Conservation (phyloP, 495 filamentous ascomycete species). For the Penicillium canariense region DNA sequence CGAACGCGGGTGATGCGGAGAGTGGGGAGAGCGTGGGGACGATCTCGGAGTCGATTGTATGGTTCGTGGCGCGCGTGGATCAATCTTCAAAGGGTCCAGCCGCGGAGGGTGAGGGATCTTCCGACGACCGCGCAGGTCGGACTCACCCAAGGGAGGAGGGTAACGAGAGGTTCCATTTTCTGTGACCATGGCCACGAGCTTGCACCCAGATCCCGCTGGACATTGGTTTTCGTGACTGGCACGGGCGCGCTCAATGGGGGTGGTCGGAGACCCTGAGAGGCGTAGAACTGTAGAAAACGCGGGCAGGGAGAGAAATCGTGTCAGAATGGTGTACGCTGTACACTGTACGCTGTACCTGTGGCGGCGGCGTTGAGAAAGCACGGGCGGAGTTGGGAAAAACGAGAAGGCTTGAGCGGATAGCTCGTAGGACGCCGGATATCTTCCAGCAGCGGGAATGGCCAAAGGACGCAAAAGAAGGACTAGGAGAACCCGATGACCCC, state of each 20-base stretch:
- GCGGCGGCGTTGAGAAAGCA: conserved; percentile 1
- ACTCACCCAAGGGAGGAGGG: conserved; percentile 34
- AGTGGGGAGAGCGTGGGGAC: conserved; percentile 26
- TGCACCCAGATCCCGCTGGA: conserved; percentile 44
- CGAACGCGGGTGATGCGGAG: conserved; percentile 22
- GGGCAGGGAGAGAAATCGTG: neutral
- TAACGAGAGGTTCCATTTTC: conserved; percentile 43
- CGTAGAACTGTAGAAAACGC: neutral
- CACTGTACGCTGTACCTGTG: conserved; percentile 3
- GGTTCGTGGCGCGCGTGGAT: conserved; percentile 30
- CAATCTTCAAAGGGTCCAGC: conserved; percentile 34
- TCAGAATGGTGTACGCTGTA: conserved; percentile 3
- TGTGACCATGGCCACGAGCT: conserved; percentile 52
- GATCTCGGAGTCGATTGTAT: conserved; percentile 20
- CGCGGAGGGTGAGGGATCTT: conserved; percentile 34
- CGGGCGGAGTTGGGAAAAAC: neutral
- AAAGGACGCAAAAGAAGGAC: conserved; percentile 8
- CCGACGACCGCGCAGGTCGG: conserved; percentile 36
- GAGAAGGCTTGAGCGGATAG: conserved; percentile 7
- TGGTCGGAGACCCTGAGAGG: neutral
- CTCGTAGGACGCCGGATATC: conserved; percentile 6
- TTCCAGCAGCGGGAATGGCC: conserved; percentile 8
- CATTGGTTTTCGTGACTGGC: conserved; percentile 38
- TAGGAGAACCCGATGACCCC: conserved; percentile 7
- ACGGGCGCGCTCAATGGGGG: conserved; percentile 3